Conservation (phyloP, 2,329 filamentous ascomycete species). For the Pseudogymnoascus sp. region DNA sequence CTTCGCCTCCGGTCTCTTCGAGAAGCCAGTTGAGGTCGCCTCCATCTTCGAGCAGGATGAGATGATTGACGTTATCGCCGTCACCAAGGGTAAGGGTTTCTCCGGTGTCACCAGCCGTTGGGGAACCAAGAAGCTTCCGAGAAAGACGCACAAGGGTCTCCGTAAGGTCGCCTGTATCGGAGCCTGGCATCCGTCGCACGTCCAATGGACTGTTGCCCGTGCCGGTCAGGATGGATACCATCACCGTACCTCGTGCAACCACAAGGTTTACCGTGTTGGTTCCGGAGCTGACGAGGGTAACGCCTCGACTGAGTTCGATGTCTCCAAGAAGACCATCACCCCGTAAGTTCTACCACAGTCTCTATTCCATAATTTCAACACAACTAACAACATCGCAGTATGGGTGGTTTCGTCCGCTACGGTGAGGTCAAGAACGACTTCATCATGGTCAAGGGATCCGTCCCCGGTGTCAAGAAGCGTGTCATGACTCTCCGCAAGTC, state of each 20-base stretch:
- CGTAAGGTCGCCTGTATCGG: conserved; percentile 99
- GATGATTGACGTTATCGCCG: conserved; percentile 98
- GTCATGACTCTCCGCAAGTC: conserved; percentile 98
- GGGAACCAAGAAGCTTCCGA: conserved; percentile 99
- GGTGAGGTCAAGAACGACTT: conserved; percentile 99
- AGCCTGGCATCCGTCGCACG: conserved; percentile 99
- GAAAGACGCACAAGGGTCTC: conserved; percentile 99
- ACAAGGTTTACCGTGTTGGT: conserved; percentile 99
- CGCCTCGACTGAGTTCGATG: conserved; percentile 88
- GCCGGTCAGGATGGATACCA: conserved; percentile 99
- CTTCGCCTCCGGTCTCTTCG: conserved; percentile 91
- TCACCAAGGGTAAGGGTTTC: conserved; percentile 99
- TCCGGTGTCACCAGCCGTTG: conserved; percentile 94
- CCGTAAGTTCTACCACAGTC: conserved; percentile 61
- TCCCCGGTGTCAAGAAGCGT: conserved; percentile 98
- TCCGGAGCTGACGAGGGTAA: conserved; percentile 86
- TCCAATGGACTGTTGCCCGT: conserved; percentile 99
- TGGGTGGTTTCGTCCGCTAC: conserved; percentile 99
- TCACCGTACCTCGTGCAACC: conserved; percentile 99
- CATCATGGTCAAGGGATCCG: conserved; percentile 92
- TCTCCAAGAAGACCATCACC: conserved; percentile 99
- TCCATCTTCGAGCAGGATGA: conserved; percentile 98
- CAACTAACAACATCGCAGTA: conserved; percentile 46
- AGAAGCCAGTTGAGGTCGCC: conserved; percentile 94
- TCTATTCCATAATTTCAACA: background rate